These are phyloP conservation scores for Hyaloscypha bicolor DNA, from an alignment of 495 filamentous ascomycete genomes.

Conservation along the genomic window DNA sequence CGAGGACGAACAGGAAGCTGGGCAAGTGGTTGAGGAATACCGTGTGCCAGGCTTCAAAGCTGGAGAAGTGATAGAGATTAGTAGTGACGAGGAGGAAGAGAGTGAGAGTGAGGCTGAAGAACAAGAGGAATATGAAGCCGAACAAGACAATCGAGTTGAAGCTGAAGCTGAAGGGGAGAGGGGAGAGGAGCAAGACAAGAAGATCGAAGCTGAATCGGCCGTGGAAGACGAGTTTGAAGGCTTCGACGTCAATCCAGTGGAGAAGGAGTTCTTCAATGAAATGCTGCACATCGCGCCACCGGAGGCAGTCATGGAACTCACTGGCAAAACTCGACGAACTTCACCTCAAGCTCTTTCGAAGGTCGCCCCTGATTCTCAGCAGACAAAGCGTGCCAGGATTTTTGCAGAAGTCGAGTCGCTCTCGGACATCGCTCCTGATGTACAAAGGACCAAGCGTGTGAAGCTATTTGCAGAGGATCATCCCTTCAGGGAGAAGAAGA, in stretches of 20 bases:
- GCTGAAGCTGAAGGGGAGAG: background rate
- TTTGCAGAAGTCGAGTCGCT: background rate
- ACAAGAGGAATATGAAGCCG: too few species aligned
- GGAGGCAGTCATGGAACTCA: conserved; percentile 10
- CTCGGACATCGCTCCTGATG: background rate
- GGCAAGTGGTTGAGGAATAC: background rate
- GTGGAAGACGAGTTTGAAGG: conserved; percentile 12
- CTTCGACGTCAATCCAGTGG: conserved; percentile 14
- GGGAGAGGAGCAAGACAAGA: background rate
- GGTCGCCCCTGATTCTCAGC: background rate
- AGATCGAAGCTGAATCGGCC: background rate
- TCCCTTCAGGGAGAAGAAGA: conserved; percentile 10
- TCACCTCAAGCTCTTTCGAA: background rate
- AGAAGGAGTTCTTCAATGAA: conserved; percentile 14
- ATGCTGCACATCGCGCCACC: conserved; percentile 5
- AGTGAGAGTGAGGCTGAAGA: background rate
- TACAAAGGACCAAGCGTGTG: background rate
- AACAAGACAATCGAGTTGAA: background rate
- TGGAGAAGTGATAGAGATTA: conserved; percentile 1
- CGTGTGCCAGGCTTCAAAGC: background rate
- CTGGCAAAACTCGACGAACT: conserved; percentile 6
- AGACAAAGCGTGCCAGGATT: background rate
- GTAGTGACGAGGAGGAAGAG: conserved; percentile 4
- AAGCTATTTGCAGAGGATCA: conserved; percentile 13
- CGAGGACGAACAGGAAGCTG: conserved; percentile 11